These are phyloP conservation scores for Amaranthus cruentus DNA, from an alignment of 148 eudicot species.

Conservation along the genomic window DNA sequence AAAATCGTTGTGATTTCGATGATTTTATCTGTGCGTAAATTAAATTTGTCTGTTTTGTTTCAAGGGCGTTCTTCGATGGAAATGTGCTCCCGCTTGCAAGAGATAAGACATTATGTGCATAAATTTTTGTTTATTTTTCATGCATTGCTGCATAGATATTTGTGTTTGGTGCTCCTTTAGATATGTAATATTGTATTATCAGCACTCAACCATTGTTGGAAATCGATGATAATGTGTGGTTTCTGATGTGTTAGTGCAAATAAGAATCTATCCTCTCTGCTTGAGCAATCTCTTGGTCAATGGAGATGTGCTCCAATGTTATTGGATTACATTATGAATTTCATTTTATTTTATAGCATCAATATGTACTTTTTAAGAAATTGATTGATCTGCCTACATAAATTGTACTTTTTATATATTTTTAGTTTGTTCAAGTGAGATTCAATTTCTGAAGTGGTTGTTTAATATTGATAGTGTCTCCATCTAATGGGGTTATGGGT, in stretches of 20 bases:
- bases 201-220: constrained; percentile 22
- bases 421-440: not conserved
- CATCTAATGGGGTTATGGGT: too few species aligned
- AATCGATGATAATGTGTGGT: constrained; percentile 17
- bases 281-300: constrained; percentile 25
- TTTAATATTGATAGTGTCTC: not conserved
- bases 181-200: not conserved
- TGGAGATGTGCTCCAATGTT: constrained; percentile 38
- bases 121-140: not conserved
- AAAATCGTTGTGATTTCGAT: constrained; percentile 29
- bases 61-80: constrained; percentile 5
- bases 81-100: not conserved
- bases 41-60: constrained; percentile 13
- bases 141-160: not conserved
- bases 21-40: constrained; percentile 47
- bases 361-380: too few species aligned
- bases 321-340: constrained; percentile 23
- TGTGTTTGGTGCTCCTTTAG: not conserved
- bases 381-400: not conserved
- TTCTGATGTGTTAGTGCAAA: constrained; percentile 27
- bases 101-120: constrained; percentile 19
- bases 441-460: not conserved
- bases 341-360: too few species aligned
- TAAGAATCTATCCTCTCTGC: constrained; percentile 33
- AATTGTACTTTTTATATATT: not conserved